phyloP scores from a whole-genome alignment of 2,329 filamentous ascomycete genomes.

The Talaromyces atroroseus region DNA sequence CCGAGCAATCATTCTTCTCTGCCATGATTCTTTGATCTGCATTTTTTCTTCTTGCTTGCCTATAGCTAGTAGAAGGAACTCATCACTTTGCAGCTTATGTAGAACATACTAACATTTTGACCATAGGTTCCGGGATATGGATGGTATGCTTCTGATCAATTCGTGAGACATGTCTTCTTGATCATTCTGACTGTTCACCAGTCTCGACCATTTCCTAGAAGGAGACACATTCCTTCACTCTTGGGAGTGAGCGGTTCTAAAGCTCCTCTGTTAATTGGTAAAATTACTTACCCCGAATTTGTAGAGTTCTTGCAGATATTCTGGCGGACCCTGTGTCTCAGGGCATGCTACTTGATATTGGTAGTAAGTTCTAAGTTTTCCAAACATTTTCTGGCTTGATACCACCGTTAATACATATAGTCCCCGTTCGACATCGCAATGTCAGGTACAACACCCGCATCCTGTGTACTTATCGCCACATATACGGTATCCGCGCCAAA shows the following conservation, averaged over 20 bases:
- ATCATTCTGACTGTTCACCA: background rate
- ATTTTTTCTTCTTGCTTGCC: background rate
- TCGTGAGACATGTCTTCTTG: background rate
- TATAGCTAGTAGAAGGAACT: constrained; percentile 3
- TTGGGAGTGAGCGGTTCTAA: background rate
- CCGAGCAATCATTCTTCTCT: constrained; percentile 60
- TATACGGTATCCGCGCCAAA: constrained; percentile 63
- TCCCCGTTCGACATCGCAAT: constrained; percentile 46
- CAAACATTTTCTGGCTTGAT: background rate
- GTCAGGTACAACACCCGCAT: constrained; percentile 47
- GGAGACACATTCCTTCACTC: background rate
- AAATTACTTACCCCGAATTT: background rate
- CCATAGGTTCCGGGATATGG: background rate
- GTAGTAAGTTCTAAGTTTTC: constrained; percentile 1
- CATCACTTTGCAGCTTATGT: constrained; percentile 21
- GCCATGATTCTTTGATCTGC: constrained; percentile 45
- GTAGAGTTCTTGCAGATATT: background rate
- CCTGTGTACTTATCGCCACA: constrained; percentile 58
- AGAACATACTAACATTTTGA: background rate
- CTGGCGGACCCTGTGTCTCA: background rate
- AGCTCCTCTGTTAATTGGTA: background rate
- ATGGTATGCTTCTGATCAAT: background rate
- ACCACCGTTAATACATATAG: background rate
- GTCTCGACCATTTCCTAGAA: background rate
- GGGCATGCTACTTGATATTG: constrained; percentile 8